These are phyloP conservation scores for Penicillium rolfsii DNA, from an alignment of 2,329 filamentous ascomycete genomes.

Conservation along the genomic window DNA sequence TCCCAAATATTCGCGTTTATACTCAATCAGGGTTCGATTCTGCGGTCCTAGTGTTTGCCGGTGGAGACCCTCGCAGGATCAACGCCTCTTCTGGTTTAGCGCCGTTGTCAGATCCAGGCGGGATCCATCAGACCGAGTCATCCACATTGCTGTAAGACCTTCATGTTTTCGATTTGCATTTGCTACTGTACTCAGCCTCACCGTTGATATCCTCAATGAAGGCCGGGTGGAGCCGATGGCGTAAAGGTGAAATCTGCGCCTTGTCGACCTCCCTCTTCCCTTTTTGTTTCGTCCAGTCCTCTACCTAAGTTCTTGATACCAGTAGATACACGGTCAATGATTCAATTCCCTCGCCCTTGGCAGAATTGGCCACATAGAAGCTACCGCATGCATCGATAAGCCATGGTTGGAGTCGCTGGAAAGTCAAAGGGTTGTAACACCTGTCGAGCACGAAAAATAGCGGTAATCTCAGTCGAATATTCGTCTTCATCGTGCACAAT, in stretches of 20 bases:
- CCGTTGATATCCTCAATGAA: background rate
- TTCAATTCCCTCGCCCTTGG: background rate
- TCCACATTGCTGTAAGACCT: background rate
- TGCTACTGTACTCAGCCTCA: background rate
- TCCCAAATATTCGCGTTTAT: background rate
- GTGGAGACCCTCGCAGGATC: conserved; percentile 9
- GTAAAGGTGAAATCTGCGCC: background rate
- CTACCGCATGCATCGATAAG: background rate
- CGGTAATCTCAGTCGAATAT: background rate
- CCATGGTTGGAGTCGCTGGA: conserved; percentile 15
- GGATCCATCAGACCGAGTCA: background rate
- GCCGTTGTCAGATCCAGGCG: background rate
- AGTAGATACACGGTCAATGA: background rate
- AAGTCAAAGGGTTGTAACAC: conserved; percentile 21
- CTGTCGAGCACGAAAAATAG: conserved; percentile 16
- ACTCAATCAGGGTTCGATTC: background rate
- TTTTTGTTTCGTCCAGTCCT: background rate
- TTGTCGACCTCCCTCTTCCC: background rate
- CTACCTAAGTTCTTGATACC: background rate
- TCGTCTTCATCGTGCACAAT: background rate
- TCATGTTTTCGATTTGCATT: too few species aligned
- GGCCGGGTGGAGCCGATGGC: background rate
- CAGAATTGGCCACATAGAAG: too few species aligned
- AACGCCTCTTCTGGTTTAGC: conserved; percentile 1
- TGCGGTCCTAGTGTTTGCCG: background rate